Base-by-base conservation (phyloP, 208 protist genomes). In the Trypanosoma rangeli region DNA sequence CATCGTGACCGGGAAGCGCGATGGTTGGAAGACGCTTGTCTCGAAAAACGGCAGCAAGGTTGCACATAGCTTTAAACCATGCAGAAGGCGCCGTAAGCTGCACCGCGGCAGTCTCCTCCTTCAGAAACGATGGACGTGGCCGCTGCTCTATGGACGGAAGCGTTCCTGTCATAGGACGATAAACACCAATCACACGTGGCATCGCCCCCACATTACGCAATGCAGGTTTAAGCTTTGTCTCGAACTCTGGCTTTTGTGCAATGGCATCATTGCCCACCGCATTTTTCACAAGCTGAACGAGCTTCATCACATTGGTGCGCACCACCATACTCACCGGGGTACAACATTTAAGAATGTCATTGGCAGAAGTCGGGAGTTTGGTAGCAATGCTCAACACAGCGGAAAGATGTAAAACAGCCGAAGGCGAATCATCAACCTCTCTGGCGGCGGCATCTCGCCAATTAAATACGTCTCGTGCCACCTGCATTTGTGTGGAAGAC, bases 111-210 rank as follows among this genome's bases (percentile, higher is more conserved):
- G 42, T 56, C 7, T 50, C 31, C 28, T 73, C 74, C 50, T 70
- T 61, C 18, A 56, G 61, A 22, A 56, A 13, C 29, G 57, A 29
- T 12, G 80, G 63, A 20, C 3, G 49, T n/a, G 46, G 62, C 64
- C 44, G 22, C 60, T 66, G 78, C 29, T 74, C 81, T 33, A 95
- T 73, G 16, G 87, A 93, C 0, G 86, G 85, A 33, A 92, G 78
- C 22, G 86, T 84, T 24, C 90, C 90, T 5, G 90, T 95, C 90
- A 95, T 93, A 46, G 90, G 78, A 0, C 81, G 80, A 68, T 93
- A 74, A 35, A 89, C 73, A 7, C 74, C 83, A 49, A 79, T 37
- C 8, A 61, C 52, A 35, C 75, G 73, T 5, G 29, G 31, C 7
- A 56, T 8, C 4, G 26, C 39, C 1, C 49, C 59, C n/a, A 37